phyloP scores from a whole-genome alignment of 1,284 basidiomycete genomes.

The Sphagnurus paluster region DNA sequence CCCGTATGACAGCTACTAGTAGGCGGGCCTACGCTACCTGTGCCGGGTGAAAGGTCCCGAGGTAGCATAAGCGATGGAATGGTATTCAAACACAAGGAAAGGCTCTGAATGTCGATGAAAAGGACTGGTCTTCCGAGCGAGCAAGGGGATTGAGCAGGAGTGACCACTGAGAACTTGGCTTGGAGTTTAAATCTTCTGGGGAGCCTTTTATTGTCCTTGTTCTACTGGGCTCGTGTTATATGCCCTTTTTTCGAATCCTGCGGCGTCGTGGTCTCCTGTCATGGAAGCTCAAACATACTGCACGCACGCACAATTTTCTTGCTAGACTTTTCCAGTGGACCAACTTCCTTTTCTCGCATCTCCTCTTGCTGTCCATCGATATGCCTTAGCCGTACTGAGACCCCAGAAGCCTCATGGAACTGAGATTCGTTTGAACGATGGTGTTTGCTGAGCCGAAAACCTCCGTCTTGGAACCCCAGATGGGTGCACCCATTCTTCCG shows the following conservation, averaged over 20 bases:
- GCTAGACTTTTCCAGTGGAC: conserved; percentile 15
- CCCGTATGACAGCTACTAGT: no score
- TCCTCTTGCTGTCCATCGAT: conserved; percentile 20
- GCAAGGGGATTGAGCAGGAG: background rate
- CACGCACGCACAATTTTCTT: conserved; percentile 19
- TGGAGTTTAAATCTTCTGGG: background rate
- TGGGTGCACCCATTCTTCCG: background rate
- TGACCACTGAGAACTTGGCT: background rate
- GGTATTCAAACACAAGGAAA: no score
- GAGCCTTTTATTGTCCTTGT: conserved; percentile 8
- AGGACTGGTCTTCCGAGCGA: no score
- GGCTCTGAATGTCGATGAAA: no score
- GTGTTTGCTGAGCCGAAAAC: background rate
- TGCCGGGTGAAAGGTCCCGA: no score
- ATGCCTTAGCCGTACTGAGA: conserved; percentile 8
- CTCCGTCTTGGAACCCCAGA: background rate
- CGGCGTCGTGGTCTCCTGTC: conserved; percentile 11
- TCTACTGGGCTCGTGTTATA: background rate
- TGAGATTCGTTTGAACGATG: conserved; percentile 1
- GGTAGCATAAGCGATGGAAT: no score
- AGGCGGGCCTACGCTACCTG: no score
- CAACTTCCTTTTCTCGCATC: conserved; percentile 2
- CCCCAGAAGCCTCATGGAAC: conserved; percentile 13
- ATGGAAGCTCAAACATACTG: conserved; percentile 20
- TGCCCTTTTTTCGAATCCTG: background rate